Evolutionary conservation across 139 green algal genomes (phyloP).

Genomic region (Tetraselmis chui): DNA sequence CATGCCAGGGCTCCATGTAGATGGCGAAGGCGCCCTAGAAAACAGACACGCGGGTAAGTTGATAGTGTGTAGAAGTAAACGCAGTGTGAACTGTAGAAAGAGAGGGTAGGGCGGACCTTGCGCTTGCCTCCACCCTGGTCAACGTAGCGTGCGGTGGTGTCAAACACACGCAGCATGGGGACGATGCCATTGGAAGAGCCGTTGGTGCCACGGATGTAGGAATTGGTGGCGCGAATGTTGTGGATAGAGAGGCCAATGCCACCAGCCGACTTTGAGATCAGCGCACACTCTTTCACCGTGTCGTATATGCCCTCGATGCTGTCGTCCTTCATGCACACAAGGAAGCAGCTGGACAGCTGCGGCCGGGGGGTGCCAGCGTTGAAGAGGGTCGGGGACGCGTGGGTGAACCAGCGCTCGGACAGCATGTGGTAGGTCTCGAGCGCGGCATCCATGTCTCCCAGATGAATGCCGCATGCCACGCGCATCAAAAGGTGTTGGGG

Average conservation of each 20-base stretch:
- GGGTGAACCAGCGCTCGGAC: slow-evolving; percentile 93
- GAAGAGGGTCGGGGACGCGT: slow-evolving; percentile 97
- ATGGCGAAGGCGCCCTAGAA: slow-evolving; percentile 79
- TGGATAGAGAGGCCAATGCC: slow-evolving; percentile 96
- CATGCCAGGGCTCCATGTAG: slow-evolving; percentile 98
- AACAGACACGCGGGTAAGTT: too few species aligned
- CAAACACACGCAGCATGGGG: slow-evolving; percentile 98
- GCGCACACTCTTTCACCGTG: slow-evolving; percentile 98
- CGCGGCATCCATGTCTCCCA: slow-evolving; percentile 57
- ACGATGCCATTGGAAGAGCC: slow-evolving; percentile 97
- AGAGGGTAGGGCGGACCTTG: slow-evolving; percentile 61
- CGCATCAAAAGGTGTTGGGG: slow-evolving; percentile 99
- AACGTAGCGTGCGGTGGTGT: slow-evolving; percentile 92
- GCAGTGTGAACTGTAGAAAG: too few species aligned
- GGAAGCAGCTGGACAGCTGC: slow-evolving; percentile 94
- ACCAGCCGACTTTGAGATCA: slow-evolving; percentile 91
- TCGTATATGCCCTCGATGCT: slow-evolving; percentile 99
- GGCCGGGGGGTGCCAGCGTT: slow-evolving; percentile 90
- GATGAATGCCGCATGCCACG: slow-evolving; percentile 92
- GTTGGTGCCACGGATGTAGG: slow-evolving; percentile 98
- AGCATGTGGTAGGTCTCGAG: slow-evolving; percentile 86
- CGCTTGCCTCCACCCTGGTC: slow-evolving; percentile 94
- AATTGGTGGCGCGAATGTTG: slow-evolving; percentile 85
- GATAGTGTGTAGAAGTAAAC: too few species aligned
- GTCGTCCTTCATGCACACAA: slow-evolving; percentile 91